Base-by-base conservation (phyloP, 257 asterid genomes). In the Lycium barbarum region DNA sequence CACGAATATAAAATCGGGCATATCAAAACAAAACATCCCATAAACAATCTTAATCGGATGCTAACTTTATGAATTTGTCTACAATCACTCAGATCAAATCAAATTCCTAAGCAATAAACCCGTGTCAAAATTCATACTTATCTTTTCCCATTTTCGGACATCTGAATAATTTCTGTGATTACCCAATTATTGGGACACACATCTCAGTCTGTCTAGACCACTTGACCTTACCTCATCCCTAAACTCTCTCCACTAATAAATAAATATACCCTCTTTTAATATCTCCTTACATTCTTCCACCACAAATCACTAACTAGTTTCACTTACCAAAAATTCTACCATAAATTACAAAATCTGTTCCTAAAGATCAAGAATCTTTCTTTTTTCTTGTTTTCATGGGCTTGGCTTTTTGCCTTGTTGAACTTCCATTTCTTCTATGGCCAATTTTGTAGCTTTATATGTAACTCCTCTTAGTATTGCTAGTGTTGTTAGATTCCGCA, bases 401-500 rank as follows among this genome's bases (percentile, higher is more conserved):
- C 14, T n/a, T 51, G 59, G 63, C 63, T 58, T 26, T 71, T 38
- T 43, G 38, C 15, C 80, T 78, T 67, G 61, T 33, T 49, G 22
- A 78, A 18, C 5, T 83, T 72, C 47, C 83, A 45, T n/a, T 63
- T 38, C 62, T 47, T 71, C 85, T 17, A 87, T 88, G 92, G 88
- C 91, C 89, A 57, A 82, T 84, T 76, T 86, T 68, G 54, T 14
- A 59, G 13, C 84, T 85, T 49, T 58, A 26, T 81, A 49, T 54
- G 51, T 47, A 49, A 49, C n/a, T 51, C 14, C 85, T 51, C 7
- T 68, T 66, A 40, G 54, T 59, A 58, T 86, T 76, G 55, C 83
- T 70, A 63, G 83, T 35, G 58, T 86, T 33, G 10, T 86, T 85
- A 85, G 83, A 81, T 79, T 85, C 47, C 92, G 92, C 81, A 86